Evolutionary conservation across 345 rosid genomes (phyloP).

Genomic region (Streptanthus diversifolius): DNA sequence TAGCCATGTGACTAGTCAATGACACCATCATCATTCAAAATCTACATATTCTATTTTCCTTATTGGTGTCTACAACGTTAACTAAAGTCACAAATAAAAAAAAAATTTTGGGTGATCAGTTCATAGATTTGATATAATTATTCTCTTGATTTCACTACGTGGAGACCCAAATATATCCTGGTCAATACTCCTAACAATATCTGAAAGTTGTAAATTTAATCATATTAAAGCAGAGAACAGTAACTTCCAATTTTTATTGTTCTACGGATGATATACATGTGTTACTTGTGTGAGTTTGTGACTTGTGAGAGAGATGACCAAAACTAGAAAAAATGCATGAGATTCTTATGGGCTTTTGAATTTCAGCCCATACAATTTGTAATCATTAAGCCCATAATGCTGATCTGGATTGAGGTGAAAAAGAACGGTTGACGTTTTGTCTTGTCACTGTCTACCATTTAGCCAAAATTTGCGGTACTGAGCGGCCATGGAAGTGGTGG

Average conservation of each 20-base stretch:
- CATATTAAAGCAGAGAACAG: neutral
- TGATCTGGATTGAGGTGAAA: neutral
- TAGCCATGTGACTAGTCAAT: constrained; percentile 1
- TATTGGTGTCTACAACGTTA: neutral
- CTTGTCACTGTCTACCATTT: constrained; percentile 19
- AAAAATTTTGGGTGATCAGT: neutral
- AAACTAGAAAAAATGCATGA: no score
- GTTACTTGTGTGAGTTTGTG: neutral
- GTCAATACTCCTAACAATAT: neutral
- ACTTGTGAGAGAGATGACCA: neutral
- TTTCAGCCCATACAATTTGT: neutral
- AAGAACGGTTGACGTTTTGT: neutral
- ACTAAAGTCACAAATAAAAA: neutral
- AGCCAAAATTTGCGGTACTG: neutral
- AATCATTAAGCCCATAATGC: neutral
- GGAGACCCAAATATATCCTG: neutral
- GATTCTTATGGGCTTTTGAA: neutral
- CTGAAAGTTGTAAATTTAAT: neutral
- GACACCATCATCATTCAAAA: neutral
- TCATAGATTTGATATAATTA: neutral
- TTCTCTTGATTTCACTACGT: neutral
- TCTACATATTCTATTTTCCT: neutral
- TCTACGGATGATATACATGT: neutral
- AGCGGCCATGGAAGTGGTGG: constrained; percentile 32
- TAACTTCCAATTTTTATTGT: neutral